Percentiles rank a stretch among this genome's conserved stretches.
Evolutionary conservation across 1,284 basidiomycete genomes (phyloP).

Genomic region (Microbotryum lychnidis-dioicae): DNA sequence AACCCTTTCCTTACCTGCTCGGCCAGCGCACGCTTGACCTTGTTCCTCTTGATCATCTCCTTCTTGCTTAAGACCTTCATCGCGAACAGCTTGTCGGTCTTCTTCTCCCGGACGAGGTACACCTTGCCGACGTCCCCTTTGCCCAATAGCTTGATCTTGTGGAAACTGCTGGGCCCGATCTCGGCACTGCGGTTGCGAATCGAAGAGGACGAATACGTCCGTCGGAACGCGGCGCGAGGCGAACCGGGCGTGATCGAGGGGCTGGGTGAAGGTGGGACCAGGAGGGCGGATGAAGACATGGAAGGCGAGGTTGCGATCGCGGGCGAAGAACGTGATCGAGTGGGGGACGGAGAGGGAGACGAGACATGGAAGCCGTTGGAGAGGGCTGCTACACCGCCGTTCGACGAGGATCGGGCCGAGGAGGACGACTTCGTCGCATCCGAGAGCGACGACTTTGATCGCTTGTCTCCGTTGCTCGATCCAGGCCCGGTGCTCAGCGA

Average conservation of each 20-base stretch:
- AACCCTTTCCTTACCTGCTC: slow-evolving; percentile 53
- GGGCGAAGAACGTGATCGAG: slow-evolving; percentile 22
- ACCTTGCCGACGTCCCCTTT: slow-evolving; percentile 95
- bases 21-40: slow-evolving; percentile 91
- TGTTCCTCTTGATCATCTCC: slow-evolving; percentile 97
- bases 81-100: slow-evolving; percentile 80
- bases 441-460: slow-evolving; percentile 16
- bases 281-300: slow-evolving; percentile 1
- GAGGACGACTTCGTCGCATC: slow-evolving; percentile 15
- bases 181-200: slow-evolving; percentile 92
- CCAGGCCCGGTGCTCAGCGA: slow-evolving; percentile 11
- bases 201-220: slow-evolving; percentile 94
- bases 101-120: slow-evolving; percentile 92
- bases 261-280: slow-evolving; percentile 20
- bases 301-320: slow-evolving; percentile 8
- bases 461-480: slow-evolving; percentile 3
- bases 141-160: slow-evolving; percentile 88
- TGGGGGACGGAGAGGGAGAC: slow-evolving; percentile 7
- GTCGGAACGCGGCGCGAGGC: slow-evolving; percentile 54
- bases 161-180: slow-evolving; percentile 80
- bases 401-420: slow-evolving; percentile 12
- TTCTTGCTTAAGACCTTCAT: slow-evolving; percentile 97
- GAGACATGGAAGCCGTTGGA: not conserved
- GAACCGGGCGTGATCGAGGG: slow-evolving; percentile 11
- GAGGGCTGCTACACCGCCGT: not conserved